A percentile compares a stretch with the other conserved stretches of the same genome.
Conservation (phyloP, 176 grass and related monocot species). For the Microstegium vimineum region DNA sequence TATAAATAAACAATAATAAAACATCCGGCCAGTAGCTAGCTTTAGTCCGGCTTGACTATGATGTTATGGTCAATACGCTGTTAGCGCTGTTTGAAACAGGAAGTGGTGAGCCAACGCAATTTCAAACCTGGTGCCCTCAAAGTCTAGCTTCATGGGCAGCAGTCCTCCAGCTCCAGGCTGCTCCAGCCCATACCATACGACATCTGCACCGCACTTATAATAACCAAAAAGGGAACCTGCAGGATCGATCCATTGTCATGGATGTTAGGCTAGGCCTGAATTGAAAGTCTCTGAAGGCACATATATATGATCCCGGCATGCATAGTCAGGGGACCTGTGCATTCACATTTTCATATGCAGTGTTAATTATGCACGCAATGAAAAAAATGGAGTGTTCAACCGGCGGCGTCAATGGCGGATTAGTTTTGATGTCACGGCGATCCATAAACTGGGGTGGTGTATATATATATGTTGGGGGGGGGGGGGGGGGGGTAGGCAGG, state of each 20-base stretch:
- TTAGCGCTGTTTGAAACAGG: constrained; percentile 44
- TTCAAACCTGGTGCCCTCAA: constrained; percentile 25
- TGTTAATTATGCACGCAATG: background rate
- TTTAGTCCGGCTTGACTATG: constrained; percentile 29
- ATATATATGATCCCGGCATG: constrained; percentile 16
- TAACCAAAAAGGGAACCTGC: constrained; percentile 11
- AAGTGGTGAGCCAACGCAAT: constrained; percentile 13
- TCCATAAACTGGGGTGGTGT: too few relatives aligned
- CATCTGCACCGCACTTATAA: background rate
- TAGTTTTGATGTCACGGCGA: constrained; percentile 29
- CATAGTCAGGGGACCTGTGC: background rate
- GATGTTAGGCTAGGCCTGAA: constrained; percentile 17
- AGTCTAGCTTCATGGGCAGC: constrained; percentile 32
- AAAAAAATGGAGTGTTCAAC: background rate
- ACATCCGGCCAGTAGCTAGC: background rate
- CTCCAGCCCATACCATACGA: constrained; percentile 40
- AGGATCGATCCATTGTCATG: background rate
- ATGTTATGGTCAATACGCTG: constrained; percentile 30
- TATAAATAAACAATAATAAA: background rate
- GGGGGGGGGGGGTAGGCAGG: too few relatives aligned
- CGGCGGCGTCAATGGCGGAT: constrained; percentile 35
- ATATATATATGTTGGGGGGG: too few relatives aligned
- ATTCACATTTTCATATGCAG: background rate
- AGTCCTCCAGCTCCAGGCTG: background rate
- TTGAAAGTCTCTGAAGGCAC: constrained; percentile 17